Conservation (phyloP, 352 stramenopile genomes). For the Globisporangium spinosum region DNA sequence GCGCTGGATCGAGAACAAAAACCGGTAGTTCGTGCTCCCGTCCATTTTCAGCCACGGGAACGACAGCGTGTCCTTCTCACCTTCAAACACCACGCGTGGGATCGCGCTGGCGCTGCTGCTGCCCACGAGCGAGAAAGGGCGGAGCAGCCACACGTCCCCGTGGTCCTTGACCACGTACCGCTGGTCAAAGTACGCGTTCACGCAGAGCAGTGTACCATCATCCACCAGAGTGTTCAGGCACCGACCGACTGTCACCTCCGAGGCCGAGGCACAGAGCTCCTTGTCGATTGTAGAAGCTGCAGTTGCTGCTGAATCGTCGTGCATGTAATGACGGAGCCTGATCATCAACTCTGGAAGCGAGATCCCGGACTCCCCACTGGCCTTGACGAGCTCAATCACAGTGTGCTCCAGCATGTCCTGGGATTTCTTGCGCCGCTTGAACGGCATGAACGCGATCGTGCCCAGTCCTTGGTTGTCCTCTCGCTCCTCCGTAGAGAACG, state of each 20-base stretch:
- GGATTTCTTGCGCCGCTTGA: constrained; percentile 23
- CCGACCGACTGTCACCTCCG: constrained; percentile 18
- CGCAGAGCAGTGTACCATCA: constrained; percentile 46
- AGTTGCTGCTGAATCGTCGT: neutral
- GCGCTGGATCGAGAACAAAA: constrained; percentile 74
- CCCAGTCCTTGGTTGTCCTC: constrained; percentile 22
- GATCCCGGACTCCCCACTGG: constrained; percentile 43
- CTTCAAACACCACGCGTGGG: constrained; percentile 58
- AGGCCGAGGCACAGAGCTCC: neutral
- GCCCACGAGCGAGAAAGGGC: constrained; percentile 54
- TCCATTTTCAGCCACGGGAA: constrained; percentile 86
- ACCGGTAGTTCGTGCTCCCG: constrained; percentile 65
- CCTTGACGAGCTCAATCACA: constrained; percentile 32
- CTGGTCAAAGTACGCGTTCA: constrained; percentile 70
- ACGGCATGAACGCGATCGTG: constrained; percentile 19
- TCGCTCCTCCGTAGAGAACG: constrained; percentile 40
- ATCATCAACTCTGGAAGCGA: constrained; percentile 29
- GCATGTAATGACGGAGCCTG: constrained; percentile 14
- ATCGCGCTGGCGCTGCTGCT: constrained; percentile 9
- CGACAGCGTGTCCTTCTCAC: constrained; percentile 71
- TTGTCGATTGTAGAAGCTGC: neutral
- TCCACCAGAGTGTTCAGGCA: constrained; percentile 53
- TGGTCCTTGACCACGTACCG: constrained; percentile 64
- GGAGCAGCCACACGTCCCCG: constrained; percentile 63
- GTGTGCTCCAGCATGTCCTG: constrained; percentile 21